Base-by-base conservation (phyloP, 345 rosid genomes). In the Cardamine resedifolia region DNA sequence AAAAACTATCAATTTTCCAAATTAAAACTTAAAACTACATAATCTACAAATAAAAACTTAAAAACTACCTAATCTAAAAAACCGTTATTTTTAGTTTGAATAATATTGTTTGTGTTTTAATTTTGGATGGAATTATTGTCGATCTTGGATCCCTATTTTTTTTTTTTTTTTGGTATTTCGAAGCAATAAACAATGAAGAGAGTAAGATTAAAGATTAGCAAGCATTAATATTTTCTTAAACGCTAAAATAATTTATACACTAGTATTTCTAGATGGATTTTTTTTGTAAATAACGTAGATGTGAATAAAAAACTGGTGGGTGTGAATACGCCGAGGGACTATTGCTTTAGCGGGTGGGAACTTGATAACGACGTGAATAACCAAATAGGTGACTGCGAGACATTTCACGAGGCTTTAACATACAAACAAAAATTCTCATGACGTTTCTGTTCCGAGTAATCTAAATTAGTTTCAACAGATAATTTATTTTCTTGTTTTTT, bases 341-440 rank as follows among this genome's bases (percentile, higher is more conserved):
- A 68, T 43, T 75, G 68, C 68, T 74, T 74, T 60, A 51, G 68
- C 38, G 68, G 68, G 53, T 60, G 31, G 39, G 18, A 67, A n/a
- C 16, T 60, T 30, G 73, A 68, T 75, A 60, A 51, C 47, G 78
- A 74, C 73, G 48, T 59, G 68, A 59, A 59, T 47, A 67, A 60
- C 49, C 18, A 59, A 28, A 58, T 45, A 21, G 43, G 55, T 58
- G 51, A 59, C 50, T 39, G 51, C 53, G 2, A 64, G 58, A 45
- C 65, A 56, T 38, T 38, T 64, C 49, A 5, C 28, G 27, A 64
- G 14, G 45, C 41, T 64, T 43, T 38, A n/a, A 61, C 20, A 41
- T 62, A 19, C 7, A 62, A 61, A 38, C 21, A 45, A 14, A 7
- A 10, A 10, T 47, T 58, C 47, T 47, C 5, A 15, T 45, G 18